These are phyloP conservation scores for Pelargonium australe DNA, from an alignment of 441 rosid genomes.

Conservation along the genomic window DNA sequence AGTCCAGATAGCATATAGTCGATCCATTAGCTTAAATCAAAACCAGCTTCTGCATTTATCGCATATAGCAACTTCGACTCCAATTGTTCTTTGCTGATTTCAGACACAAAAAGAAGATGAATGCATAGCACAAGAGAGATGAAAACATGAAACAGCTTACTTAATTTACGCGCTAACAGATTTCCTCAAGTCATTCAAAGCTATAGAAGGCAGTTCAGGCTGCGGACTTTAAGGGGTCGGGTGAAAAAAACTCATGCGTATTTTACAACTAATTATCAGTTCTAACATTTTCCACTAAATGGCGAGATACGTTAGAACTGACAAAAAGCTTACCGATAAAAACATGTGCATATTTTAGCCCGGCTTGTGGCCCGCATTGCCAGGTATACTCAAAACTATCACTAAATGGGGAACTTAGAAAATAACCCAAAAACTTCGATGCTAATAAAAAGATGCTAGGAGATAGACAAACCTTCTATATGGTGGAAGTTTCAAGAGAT, in stretches of 20 bases:
- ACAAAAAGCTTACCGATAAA: too few species aligned
- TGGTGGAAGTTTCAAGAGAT: conserved; percentile 97
- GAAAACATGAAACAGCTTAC: background rate
- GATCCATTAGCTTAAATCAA: conserved; percentile 74
- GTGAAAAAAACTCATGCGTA: too few species aligned
- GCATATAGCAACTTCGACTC: conserved; percentile 79
- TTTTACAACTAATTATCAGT: too few species aligned
- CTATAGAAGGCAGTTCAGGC: too few species aligned
- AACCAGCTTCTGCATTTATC: conserved; percentile 94
- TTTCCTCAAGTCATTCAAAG: too few species aligned
- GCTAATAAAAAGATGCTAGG: background rate
- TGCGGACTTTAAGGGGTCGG: too few species aligned
- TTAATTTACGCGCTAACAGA: too few species aligned
- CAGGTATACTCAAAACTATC: background rate
- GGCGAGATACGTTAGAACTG: too few species aligned
- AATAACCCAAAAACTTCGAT: background rate
- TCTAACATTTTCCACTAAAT: too few species aligned
- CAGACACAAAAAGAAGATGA: conserved; percentile 10
- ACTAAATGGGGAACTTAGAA: background rate
- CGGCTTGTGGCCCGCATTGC: too few species aligned
- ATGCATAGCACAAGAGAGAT: background rate
- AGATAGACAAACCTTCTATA: conserved; percentile 71
- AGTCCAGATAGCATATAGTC: background rate
- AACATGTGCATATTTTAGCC: too few species aligned
- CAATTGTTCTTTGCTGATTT: conserved; percentile 84